Conservation (phyloP, 148 eudicot species). For the Silene latifolia region DNA sequence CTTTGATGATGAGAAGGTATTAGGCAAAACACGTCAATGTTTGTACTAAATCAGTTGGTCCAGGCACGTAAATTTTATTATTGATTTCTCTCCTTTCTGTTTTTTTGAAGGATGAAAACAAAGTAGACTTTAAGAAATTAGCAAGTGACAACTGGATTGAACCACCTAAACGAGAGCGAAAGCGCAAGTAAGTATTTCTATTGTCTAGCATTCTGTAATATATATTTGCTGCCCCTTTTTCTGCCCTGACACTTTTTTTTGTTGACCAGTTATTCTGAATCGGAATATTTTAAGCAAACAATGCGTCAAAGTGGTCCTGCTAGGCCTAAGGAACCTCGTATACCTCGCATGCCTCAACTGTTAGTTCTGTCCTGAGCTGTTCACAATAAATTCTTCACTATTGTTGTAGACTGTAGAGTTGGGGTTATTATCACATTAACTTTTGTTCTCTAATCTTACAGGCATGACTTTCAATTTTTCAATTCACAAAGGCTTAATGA, state of each 20-base stretch:
- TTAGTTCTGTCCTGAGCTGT: conserved; percentile 31
- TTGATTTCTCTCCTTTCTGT: conserved; percentile 14
- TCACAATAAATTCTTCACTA: neutral
- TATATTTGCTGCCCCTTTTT: neutral
- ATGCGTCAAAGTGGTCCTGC: conserved; percentile 98
- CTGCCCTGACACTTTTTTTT: conserved; percentile 12
- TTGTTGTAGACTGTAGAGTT: neutral
- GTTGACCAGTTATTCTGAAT: conserved; percentile 75
- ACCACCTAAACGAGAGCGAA: conserved; percentile 93
- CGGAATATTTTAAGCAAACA: conserved; percentile 97
- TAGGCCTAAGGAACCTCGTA: conserved; percentile 87
- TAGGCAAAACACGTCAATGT: neutral
- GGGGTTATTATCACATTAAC: neutral
- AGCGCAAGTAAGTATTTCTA: conserved; percentile 84
- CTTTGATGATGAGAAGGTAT: conserved; percentile 92
- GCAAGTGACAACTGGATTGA: conserved; percentile 91
- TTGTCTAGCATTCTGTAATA: neutral
- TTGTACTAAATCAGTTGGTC: neutral
- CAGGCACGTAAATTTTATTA: neutral
- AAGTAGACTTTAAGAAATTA: conserved; percentile 87
- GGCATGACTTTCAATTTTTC: conserved; percentile 98
- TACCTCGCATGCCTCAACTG: conserved; percentile 99
- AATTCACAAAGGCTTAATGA: conserved; percentile 87
- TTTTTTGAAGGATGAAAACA: conserved; percentile 65
- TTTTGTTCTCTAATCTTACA: conserved; percentile 23